These are phyloP conservation scores for Plenodomus tracheiphilus DNA, from an alignment of 2,329 filamentous ascomycete species.

Conservation along the genomic window DNA sequence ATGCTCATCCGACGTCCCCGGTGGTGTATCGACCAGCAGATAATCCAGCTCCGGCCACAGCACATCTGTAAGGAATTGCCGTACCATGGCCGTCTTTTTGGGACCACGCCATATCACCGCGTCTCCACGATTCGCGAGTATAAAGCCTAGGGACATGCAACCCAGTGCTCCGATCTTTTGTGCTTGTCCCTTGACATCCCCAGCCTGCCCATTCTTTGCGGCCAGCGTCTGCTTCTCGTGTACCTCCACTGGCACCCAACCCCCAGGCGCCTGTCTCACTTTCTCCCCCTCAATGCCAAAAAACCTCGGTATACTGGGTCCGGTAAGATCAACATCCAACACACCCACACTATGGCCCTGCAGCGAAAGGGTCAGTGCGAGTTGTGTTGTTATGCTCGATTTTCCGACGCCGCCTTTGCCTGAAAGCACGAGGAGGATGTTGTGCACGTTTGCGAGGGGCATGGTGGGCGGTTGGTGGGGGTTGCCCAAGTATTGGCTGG, in stretches of 20 bases:
- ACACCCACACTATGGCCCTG: constrained; percentile 89
- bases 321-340: constrained; percentile 93
- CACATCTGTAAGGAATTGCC: constrained; percentile 91
- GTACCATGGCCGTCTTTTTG: constrained; percentile 99
- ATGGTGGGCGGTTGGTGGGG: constrained; percentile 49
- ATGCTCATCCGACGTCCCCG: constrained; percentile 95
- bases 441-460: constrained; percentile 72
- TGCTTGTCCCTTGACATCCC: constrained; percentile 2
- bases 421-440: constrained; percentile 83
- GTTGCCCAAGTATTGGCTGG: background rate
- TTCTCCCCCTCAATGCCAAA: constrained; percentile 87
- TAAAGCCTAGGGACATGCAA: constrained; percentile 92
- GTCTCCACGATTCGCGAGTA: constrained; percentile 79
- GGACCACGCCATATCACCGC: constrained; percentile 97
- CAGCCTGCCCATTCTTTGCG: constrained; percentile 5
- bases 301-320: constrained; percentile 93
- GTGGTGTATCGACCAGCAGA: constrained; percentile 92
- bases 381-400: constrained; percentile 94
- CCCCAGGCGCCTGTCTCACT: constrained; percentile 86
- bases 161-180: constrained; percentile 64
- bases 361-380: constrained; percentile 84
- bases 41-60: constrained; percentile 87
- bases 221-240: constrained; percentile 59
- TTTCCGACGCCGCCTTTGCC: constrained; percentile 98
- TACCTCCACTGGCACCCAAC: constrained; percentile 88